Evolutionary conservation across 257 asterid species (phyloP).

Genomic region (Nicotiana undulata): DNA sequence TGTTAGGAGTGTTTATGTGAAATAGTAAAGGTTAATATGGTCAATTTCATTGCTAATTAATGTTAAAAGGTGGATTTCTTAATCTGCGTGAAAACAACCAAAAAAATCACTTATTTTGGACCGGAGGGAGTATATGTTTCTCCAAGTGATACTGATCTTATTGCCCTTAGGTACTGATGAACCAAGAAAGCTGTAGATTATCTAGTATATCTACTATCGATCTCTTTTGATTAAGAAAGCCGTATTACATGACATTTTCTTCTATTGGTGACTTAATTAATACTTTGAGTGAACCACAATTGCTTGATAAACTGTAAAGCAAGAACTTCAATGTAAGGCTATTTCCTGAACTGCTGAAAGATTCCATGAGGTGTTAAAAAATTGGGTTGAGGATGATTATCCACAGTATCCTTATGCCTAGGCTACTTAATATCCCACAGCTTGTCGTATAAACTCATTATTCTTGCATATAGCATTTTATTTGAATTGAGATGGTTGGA

Average conservation of each 20-base stretch:
- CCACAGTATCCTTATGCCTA: not conserved
- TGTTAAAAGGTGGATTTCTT: no score
- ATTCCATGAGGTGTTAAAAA: not conserved
- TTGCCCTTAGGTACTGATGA: not conserved
- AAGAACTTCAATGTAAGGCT: not conserved
- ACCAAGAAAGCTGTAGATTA: not conserved
- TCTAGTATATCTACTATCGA: not conserved
- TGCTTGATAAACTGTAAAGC: not conserved
- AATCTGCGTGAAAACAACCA: no score
- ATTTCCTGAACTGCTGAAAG: not conserved
- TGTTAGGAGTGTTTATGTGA: no score
- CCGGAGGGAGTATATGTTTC: no score
- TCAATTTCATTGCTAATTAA: no score
- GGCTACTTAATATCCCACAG: not conserved
- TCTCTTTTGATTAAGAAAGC: not conserved
- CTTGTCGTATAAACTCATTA: not conserved
- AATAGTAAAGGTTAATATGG: no score
- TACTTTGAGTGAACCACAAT: not conserved
- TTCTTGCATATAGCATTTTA: constrained; percentile 1
- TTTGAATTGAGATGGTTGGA: not conserved
- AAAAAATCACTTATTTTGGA: no score
- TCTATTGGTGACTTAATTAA: not conserved
- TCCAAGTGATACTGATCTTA: not conserved
- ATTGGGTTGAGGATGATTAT: not conserved
- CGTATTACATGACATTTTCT: not conserved